Base-by-base conservation (phyloP, 73 alveolate genomes). In the Paramecium bursaria region DNA sequence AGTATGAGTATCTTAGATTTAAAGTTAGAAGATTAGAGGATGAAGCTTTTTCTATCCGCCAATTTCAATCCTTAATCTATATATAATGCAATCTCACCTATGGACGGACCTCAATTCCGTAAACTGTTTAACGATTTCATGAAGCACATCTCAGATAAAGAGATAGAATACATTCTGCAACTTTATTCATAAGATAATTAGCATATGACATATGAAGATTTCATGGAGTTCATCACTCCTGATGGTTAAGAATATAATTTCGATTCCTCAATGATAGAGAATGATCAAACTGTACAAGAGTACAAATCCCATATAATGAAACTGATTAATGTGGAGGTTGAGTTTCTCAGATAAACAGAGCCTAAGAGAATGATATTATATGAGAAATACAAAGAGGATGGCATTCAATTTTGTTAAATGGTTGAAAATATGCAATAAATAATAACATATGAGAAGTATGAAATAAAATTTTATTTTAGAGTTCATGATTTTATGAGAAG, bases 341-440 rank as follows among this genome's bases (percentile, higher is more conserved):
- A 19, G 22, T 57, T 30, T 42, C 33, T 57, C 15, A 57, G 52
- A 57, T 57, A 57, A 30, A 50, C 76, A 23, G 76, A 57, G 33
- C 76, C 76, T 0, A 23, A 30, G 6, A 57, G 76, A 57, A 57
- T 57, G 76, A 27, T 57, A 4, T 29, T 57, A 27, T 57, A 30
- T 57, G 76, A 57, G 15, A 57, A 57, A 22, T 30, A 57, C n/a
- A 57, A 57, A 57, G 76, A 57, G 33, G 33, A 57, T 57, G 76
- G 76, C 13, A 57, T 30, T n/a, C 19, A 57, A 57, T 57, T 27
- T 15, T 57, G 76, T n/a, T 1, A 13, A 6, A 15, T 57, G 15
- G 26, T 57, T 2, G 76, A 57, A 15, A 50, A 57, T 30, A 23
- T 30, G 13, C 49, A 57, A 30, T 30, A 57, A 7, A 23, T 27